phyloP scores from a whole-genome alignment of 352 stramenopile species.

The Phytophthora pluvialis region DNA sequence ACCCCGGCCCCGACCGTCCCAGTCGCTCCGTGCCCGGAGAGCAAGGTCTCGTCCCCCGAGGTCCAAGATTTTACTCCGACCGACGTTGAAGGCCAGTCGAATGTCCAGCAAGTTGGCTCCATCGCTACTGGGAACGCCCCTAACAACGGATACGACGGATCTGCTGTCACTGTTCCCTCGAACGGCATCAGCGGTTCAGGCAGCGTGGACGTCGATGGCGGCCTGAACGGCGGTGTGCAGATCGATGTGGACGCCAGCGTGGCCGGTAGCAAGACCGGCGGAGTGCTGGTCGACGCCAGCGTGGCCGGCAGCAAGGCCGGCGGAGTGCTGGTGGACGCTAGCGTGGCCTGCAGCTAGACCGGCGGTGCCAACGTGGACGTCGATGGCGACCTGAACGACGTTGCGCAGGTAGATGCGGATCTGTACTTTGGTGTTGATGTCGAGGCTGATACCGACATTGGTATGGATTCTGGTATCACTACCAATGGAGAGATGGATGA shows the following conservation, averaged over 20 bases:
- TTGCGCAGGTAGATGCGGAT: background rate
- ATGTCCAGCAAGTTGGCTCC: background rate
- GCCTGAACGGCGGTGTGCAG: background rate
- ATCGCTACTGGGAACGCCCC: background rate
- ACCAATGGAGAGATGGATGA: background rate
- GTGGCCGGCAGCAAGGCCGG: background rate
- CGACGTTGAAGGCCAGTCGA: constrained; percentile 7
- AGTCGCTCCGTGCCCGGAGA: constrained; percentile 3
- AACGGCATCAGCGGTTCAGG: no score
- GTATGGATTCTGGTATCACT: background rate
- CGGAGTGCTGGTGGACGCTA: constrained; percentile 2
- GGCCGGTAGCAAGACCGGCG: background rate
- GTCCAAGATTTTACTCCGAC: background rate
- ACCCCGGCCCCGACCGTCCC: constrained; percentile 6
- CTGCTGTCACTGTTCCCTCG: no score
- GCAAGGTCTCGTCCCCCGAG: background rate
- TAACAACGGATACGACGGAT: background rate
- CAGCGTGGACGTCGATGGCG: no score
- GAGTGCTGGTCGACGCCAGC: background rate
- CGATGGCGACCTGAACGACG: background rate
- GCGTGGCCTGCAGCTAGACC: background rate
- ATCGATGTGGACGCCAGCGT: background rate
- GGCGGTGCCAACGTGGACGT: constrained; percentile 1
- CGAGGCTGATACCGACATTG: background rate
- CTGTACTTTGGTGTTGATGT: background rate